Conservation (phyloP, 164 flowering plant species). For the Warburgia ugandensis region DNA sequence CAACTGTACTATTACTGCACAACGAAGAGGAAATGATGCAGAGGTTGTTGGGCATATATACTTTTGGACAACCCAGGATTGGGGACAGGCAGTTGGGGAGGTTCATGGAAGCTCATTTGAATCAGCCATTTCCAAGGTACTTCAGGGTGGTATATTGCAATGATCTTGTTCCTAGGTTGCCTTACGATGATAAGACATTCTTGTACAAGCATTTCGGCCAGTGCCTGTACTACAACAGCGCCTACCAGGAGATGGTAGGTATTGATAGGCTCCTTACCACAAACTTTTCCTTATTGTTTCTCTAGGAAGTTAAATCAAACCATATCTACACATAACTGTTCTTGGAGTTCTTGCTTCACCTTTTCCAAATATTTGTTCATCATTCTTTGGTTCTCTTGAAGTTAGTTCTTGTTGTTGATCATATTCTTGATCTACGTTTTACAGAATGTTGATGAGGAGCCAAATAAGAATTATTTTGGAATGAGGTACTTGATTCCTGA, state of each 20-base stretch:
- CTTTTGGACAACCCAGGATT: slow-evolving; percentile 87
- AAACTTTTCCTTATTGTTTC: slow-evolving; percentile 2
- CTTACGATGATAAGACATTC: slow-evolving; percentile 48
- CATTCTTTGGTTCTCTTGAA: not conserved
- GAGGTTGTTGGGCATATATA: slow-evolving; percentile 68
- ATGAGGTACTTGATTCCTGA: slow-evolving; percentile 40
- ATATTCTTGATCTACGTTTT: not conserved
- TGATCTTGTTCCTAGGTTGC: slow-evolving; percentile 79
- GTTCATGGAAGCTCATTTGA: slow-evolving; percentile 47
- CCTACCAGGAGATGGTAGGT: slow-evolving; percentile 56
- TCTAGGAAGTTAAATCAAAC: not conserved
- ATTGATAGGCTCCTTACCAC: not conserved
- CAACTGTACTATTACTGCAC: slow-evolving; percentile 39
- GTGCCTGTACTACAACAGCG: slow-evolving; percentile 58
- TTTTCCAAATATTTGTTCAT: too few relatives aligned
- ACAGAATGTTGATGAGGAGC: slow-evolving; percentile 53
- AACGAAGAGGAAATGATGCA: slow-evolving; percentile 49
- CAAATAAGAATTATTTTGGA: slow-evolving; percentile 71
- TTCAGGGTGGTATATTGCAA: slow-evolving; percentile 61
- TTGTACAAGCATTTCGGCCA: slow-evolving; percentile 69
- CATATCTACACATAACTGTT: not conserved
- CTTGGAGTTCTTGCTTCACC: too few relatives aligned
- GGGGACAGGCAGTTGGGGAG: slow-evolving; percentile 58
- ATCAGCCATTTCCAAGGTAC: slow-evolving; percentile 49
- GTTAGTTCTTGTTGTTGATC: not conserved